Percentiles rank a stretch among this genome's conserved stretches.
Evolutionary conservation across 805 yeast species (phyloP).

Genomic region (Jamesozyma gamospora): DNA sequence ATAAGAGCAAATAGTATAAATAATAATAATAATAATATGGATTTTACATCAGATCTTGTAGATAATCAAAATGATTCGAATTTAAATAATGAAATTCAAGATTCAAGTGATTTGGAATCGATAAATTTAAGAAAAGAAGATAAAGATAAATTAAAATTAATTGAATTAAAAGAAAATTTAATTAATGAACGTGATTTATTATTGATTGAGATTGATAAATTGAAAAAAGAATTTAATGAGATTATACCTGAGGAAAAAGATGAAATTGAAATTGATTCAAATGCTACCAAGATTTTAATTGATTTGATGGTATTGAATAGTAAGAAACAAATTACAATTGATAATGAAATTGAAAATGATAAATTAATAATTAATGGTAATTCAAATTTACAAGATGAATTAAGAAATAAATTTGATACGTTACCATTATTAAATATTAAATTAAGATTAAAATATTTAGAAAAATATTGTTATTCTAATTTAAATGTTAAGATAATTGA

Average conservation of each 20-base stretch:
- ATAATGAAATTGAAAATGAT: background rate
- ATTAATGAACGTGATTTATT: constrained; percentile 12
- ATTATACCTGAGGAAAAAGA: background rate
- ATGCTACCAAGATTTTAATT: constrained; percentile 7
- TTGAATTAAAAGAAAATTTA: constrained; percentile 15
- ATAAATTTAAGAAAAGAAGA: constrained; percentile 11
- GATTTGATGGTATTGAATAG: constrained; percentile 10
- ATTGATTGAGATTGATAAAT: constrained; percentile 11
- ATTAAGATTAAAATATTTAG: constrained; percentile 13
- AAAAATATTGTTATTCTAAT: constrained; percentile 10
- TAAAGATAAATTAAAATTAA: constrained; percentile 8
- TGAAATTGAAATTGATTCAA: constrained; percentile 5
- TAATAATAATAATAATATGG: too few species aligned
- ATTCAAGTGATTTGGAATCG: constrained; percentile 3
- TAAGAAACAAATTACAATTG: background rate
- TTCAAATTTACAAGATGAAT: constrained; percentile 13
- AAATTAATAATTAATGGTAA: constrained; percentile 11
- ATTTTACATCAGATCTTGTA: constrained; percentile 19
- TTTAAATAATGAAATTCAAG: background rate
- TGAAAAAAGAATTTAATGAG: constrained; percentile 3
- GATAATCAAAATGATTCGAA: background rate
- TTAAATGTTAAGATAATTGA: constrained; percentile 5
- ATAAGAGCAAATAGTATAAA: too few species aligned
- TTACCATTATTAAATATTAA: constrained; percentile 22
- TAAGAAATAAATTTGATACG: constrained; percentile 19